Conservation (phyloP, 2,329 filamentous ascomycete species). For the Phaeosphaeria sp. region DNA sequence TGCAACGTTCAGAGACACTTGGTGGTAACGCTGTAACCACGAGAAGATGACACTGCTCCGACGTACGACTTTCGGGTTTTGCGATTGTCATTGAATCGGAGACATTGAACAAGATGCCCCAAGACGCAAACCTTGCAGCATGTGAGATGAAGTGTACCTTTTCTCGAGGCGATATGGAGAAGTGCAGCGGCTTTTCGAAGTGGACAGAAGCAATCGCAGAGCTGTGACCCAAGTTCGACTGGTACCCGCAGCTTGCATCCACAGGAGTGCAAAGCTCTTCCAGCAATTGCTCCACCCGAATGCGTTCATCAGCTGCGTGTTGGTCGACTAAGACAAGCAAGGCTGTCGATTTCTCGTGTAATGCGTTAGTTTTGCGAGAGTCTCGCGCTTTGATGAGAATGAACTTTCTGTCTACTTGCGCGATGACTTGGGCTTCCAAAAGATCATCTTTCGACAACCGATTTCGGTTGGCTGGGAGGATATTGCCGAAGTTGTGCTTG, state of each 20-base stretch:
- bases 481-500: not conserved
- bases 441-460: slow-evolving; percentile 64
- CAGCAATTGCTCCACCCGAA: slow-evolving; percentile 78
- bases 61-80: slow-evolving; percentile 3
- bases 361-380: not conserved
- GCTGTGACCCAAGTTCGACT: slow-evolving; percentile 40
- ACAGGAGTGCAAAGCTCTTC: slow-evolving; percentile 56
- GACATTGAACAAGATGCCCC: slow-evolving; percentile 76
- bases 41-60: slow-evolving; percentile 41
- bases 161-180: slow-evolving; percentile 71
- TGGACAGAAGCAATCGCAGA: slow-evolving; percentile 38
- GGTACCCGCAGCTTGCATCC: slow-evolving; percentile 24
- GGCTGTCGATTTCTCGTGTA: slow-evolving; percentile 7
- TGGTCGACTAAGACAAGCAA: slow-evolving; percentile 84
- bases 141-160: slow-evolving; percentile 62
- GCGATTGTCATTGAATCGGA: slow-evolving; percentile 1
- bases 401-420: slow-evolving; percentile 90
- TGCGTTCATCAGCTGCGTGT: slow-evolving; percentile 91
- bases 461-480: not conserved
- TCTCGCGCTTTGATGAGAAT: slow-evolving; percentile 67
- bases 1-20: slow-evolving; percentile 78
- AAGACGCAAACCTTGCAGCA: slow-evolving; percentile 66
- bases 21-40: slow-evolving; percentile 69
- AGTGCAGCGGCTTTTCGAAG: slow-evolving; percentile 63
- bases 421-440: slow-evolving; percentile 68